Evolutionary conservation across 2,329 filamentous ascomycete genomes (phyloP).

Genomic region (Paracoccidioides lutzii): DNA sequence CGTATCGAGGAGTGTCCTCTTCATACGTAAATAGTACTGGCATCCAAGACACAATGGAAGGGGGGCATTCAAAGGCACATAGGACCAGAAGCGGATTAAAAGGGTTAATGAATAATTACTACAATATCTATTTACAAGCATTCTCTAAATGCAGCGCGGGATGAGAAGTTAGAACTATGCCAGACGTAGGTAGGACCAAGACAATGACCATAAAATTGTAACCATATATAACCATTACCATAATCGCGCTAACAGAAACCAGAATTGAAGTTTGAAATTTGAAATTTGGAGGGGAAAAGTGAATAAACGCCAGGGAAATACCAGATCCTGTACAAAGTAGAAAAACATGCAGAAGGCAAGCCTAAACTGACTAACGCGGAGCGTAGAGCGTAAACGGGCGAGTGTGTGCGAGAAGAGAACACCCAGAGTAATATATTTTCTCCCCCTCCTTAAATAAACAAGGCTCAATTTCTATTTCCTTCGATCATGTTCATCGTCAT

Average conservation of each 20-base stretch:
- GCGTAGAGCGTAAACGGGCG: neutral
- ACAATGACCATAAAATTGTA: neutral
- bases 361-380: no score
- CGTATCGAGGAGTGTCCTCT: no score
- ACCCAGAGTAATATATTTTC: no score
- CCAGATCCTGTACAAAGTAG: neutral
- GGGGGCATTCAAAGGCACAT: no score
- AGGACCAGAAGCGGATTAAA: no score
- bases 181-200: neutral
- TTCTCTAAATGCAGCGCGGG: no score
- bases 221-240: neutral
- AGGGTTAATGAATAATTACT: no score
- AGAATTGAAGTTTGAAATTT: neutral
- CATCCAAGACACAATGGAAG: no score
- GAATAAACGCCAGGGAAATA: neutral
- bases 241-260: neutral
- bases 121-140: no score
- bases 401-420: neutral
- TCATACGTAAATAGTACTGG: no score
- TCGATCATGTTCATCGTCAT: slow-evolving; percentile 38
- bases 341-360: neutral
- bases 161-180: no score
- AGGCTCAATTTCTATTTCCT: slow-evolving; percentile 5
- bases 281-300: neutral
- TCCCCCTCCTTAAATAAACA: no score